Evolutionary conservation across 306 rosid genomes (phyloP).

Genomic region (Psophocarpus tetragonolobus): DNA sequence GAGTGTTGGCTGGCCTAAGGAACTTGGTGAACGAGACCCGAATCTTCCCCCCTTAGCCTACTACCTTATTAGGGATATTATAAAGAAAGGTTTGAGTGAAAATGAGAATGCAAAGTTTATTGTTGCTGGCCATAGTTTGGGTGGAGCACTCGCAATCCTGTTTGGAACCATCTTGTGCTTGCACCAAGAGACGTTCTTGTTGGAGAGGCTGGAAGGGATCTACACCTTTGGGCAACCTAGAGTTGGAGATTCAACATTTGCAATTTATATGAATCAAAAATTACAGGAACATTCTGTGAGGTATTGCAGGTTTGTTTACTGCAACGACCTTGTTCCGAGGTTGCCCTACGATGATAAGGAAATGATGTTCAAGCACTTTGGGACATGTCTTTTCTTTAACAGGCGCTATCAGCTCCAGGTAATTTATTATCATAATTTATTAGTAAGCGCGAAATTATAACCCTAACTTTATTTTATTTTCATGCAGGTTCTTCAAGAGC

Average conservation of each 20-base stretch:
- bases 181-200: constrained; percentile 55
- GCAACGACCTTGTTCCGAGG: constrained; percentile 72
- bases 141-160: constrained; percentile 66
- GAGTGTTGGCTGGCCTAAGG: constrained; percentile 56
- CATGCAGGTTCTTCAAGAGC: constrained; percentile 48
- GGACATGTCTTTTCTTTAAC: constrained; percentile 60
- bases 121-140: constrained; percentile 67
- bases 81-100: constrained; percentile 33
- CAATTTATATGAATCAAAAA: constrained; percentile 48
- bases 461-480: background rate
- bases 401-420: constrained; percentile 55
- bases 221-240: constrained; percentile 91
- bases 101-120: constrained; percentile 46
- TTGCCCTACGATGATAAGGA: constrained; percentile 65
- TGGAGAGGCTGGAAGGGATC: constrained; percentile 67
- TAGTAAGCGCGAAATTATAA: too few species aligned
- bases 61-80: constrained; percentile 48
- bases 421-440: background rate
- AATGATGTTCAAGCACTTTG: constrained; percentile 79
- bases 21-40: constrained; percentile 16
- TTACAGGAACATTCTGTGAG: constrained; percentile 42
- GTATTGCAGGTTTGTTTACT: constrained; percentile 70
- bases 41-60: constrained; percentile 50
- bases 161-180: constrained; percentile 51
- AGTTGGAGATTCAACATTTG: constrained; percentile 60